Evolutionary conservation across 2,329 filamentous ascomycete species (phyloP).

Genomic region (Macrophomina phaseolina): DNA sequence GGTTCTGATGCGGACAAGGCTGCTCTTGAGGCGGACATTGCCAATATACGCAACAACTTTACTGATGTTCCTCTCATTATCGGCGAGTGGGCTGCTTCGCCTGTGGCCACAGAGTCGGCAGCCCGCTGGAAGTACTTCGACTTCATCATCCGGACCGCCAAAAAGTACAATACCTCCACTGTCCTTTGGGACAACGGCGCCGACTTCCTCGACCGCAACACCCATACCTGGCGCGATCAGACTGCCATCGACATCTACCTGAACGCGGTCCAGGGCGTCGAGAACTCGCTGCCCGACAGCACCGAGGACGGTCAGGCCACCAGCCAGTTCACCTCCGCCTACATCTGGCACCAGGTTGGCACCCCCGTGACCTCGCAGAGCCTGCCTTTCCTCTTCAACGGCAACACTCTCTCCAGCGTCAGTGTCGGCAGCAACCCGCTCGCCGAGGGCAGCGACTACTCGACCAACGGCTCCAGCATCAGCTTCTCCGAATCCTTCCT

Average conservation of each 20-base stretch:
- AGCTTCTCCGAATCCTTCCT: conserved; percentile 58
- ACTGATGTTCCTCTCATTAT: conserved; percentile 61
- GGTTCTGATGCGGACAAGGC: conserved; percentile 61
- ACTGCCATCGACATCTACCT: conserved; percentile 56
- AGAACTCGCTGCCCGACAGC: conserved; percentile 59
- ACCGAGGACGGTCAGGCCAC: conserved; percentile 56
- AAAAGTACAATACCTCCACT: conserved; percentile 56
- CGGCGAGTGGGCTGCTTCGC: conserved; percentile 63
- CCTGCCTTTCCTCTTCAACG: conserved; percentile 60
- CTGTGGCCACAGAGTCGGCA: conserved; percentile 58
- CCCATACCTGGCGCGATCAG: conserved; percentile 58
- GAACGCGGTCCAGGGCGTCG: conserved; percentile 50
- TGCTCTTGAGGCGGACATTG: conserved; percentile 56
- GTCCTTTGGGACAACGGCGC: conserved; percentile 66
- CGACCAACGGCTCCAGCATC: conserved; percentile 52
- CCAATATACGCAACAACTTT: conserved; percentile 60
- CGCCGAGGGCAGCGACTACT: conserved; percentile 52
- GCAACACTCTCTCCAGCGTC: conserved; percentile 56
- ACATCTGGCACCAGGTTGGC: conserved; percentile 60
- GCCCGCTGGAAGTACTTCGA: conserved; percentile 66
- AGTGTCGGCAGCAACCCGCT: conserved; percentile 47
- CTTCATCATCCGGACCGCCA: conserved; percentile 56
- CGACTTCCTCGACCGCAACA: conserved; percentile 60
- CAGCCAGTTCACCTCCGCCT: conserved; percentile 58
- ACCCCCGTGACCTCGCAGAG: conserved; percentile 49